Base-by-base conservation (phyloP, 495 filamentous ascomycete species). In the Haplographium delicatum region DNA sequence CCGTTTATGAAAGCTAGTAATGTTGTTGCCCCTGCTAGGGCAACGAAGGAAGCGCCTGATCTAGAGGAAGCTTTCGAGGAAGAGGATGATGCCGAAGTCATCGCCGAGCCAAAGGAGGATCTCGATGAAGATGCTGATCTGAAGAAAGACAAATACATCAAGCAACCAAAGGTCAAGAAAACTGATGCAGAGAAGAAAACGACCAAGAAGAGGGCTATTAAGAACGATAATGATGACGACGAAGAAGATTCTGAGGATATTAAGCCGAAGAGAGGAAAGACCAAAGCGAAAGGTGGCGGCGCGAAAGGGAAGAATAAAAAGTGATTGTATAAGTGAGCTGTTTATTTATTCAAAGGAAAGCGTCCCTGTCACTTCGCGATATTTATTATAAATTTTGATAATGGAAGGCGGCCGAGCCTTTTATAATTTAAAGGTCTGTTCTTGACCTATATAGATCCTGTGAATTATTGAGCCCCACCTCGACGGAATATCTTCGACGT, bases 1-100 rank as follows among this genome's bases (percentile, higher is more conserved):
- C 90, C 93, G 3, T 99, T 95, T 72, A 95, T 96, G 81, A 96
- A 95, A 68, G 86, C 90, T 7, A 86, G 79, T 67, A 84, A 74
- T 58, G 79, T 94, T 18, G 61, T 82, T 7, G 83, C 72, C 7
- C 71, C 87, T 16, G 86, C 89, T 4, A 84, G 82, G 63, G 73
- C 75, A 43, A 66, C 75, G 43, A 91, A 85, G 68, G 89, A 88
- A 39, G 83, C 83, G 49, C 93, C 93, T 0, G 93, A 99, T 70
- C 77, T 99, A 39, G 93, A 99, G 66, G 93, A 99, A 65, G 91
- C 89, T 19, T 83, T 97, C 35, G 88, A 96, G 28, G 94, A 93
- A 57, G 91, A 88, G 11, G 91, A 95, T 41, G 90, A 88, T 26
- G 82, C 22, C 2, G 58, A 82, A 30, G 72, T 79, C 5, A 68